Evolutionary conservation across 371 early-diverging fungal genomes (phyloP), one percentile per base, ranked within the genome.

Genomic region (Synchytrium microbalum): DNA sequence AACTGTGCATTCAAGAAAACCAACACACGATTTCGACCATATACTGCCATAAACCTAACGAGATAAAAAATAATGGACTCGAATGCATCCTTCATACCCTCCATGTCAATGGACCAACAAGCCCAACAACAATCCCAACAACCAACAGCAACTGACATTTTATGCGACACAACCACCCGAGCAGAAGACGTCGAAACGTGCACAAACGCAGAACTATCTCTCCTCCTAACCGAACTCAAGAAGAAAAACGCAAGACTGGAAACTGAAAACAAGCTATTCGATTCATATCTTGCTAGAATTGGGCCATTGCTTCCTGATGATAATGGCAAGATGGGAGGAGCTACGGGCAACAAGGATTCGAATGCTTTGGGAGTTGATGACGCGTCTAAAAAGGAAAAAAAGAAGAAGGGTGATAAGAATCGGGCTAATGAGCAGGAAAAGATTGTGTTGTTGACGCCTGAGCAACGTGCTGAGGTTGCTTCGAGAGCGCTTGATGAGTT

Each of bases 391-490:
- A 70, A 71, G 67, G 24, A 24, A 10, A 72, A 70, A 59, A 64
- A 73, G 64, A 80, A 80, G 63, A 75, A 77, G 64, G 72, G 73
- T 23, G 77, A 76, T 54, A 80, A 73, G 70, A 38, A 38, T 38
- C 5, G 19, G 19, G 61, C 63, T 16, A 79, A 76, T 59, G 75
- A 75, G 58, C 64, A 32, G 30, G 72, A 74, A 14, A 67, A 69
- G 52, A 72, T 68, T 13, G 63, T 77, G 19, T 65, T 70, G n/a
- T 61, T 81, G 54, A 81, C 80, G 28, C 67, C 76, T 0, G 81
- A 81, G 63, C 82, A 81, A 55, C 80, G 79, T 60, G 29, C 72
- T 2, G 82, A 81, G 66, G 78, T 81, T 59, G 82, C 82, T 3
- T 80, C 78, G 30, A 54, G 82, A 14, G 82, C 79, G 64, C 65